These are phyloP conservation scores for Yamadazyma dushanensis DNA, from an alignment of 1,139 yeast genomes.

Conservation along the genomic window DNA sequence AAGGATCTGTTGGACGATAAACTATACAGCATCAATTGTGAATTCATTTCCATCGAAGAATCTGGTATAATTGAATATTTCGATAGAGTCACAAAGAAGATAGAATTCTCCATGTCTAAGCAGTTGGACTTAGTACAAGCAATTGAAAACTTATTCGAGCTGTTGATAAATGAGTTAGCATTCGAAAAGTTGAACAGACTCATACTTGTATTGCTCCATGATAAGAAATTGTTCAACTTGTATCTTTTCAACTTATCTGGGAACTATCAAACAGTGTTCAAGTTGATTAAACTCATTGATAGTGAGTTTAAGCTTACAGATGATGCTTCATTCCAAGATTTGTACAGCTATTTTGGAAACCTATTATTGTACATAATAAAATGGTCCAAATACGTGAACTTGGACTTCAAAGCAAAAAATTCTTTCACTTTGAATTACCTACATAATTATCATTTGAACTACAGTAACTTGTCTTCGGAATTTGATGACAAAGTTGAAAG, in stretches of 20 bases:
- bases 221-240: constrained; percentile 41
- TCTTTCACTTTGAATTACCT: constrained; percentile 38
- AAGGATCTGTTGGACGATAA: constrained; percentile 28
- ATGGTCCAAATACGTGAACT: constrained; percentile 43
- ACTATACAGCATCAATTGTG: constrained; percentile 49
- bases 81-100: constrained; percentile 22
- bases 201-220: constrained; percentile 44
- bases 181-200: constrained; percentile 50
- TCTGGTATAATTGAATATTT: constrained; percentile 46
- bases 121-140: constrained; percentile 36
- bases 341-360: constrained; percentile 67
- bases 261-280: constrained; percentile 22
- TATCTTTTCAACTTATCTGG: constrained; percentile 30
- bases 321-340: constrained; percentile 63
- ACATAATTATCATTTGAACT: constrained; percentile 34
- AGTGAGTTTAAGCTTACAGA: constrained; percentile 34
- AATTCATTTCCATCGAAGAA: constrained; percentile 55
- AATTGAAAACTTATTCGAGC: constrained; percentile 34
- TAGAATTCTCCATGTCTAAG: constrained; percentile 41
- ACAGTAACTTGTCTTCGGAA: constrained; percentile 28
- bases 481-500: constrained; percentile 21
- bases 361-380: constrained; percentile 51
- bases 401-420: constrained; percentile 23
- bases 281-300: constrained; percentile 36
- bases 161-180: constrained; percentile 39